phyloP scores from a whole-genome alignment of 306 rosid genomes.

The Fragaria vesca region DNA sequence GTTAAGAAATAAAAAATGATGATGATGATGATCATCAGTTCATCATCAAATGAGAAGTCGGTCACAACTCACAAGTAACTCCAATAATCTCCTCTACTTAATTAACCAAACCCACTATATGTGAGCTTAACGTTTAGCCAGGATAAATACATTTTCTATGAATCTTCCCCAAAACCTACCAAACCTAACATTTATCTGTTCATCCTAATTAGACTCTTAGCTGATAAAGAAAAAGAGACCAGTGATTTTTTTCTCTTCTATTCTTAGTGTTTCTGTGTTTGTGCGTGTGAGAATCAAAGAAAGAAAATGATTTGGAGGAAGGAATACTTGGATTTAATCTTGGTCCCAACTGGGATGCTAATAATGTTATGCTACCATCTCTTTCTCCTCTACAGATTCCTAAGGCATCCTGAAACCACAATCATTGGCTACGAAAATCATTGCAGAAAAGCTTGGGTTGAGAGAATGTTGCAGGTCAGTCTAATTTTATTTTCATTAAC shows the following conservation, averaged over 20 bases:
- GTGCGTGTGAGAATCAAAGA: slow-evolving; percentile 1
- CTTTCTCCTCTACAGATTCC: slow-evolving; percentile 10
- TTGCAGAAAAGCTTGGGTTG: slow-evolving; percentile 28
- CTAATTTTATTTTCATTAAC: not conserved
- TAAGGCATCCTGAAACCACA: slow-evolving; percentile 19
- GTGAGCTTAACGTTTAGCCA: not conserved
- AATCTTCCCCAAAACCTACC: not conserved
- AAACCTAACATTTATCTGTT: slow-evolving; percentile 1
- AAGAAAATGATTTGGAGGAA: slow-evolving; percentile 15
- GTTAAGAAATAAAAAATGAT: no score
- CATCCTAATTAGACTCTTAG: not conserved
- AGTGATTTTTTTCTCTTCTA: not conserved
- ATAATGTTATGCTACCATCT: slow-evolving; percentile 21
- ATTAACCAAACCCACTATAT: slow-evolving; percentile 13
- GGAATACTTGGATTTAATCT: slow-evolving; percentile 17
- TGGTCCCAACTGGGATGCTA: slow-evolving; percentile 19
- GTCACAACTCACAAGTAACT: slow-evolving; percentile 4
- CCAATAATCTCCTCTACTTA: slow-evolving; percentile 5
- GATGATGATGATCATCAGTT: no score
- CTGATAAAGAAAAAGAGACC: slow-evolving; percentile 6
- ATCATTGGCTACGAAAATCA: slow-evolving; percentile 17
- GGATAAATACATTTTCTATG: not conserved
- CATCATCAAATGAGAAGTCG: slow-evolving; percentile 4
- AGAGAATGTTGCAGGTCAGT: slow-evolving; percentile 25
- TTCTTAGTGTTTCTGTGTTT: not conserved